A percentile compares a stretch with the other conserved stretches of the same genome.
These are phyloP conservation scores for Fagus sylvatica DNA, from an alignment of 306 rosid genomes.

Conservation along the genomic window DNA sequence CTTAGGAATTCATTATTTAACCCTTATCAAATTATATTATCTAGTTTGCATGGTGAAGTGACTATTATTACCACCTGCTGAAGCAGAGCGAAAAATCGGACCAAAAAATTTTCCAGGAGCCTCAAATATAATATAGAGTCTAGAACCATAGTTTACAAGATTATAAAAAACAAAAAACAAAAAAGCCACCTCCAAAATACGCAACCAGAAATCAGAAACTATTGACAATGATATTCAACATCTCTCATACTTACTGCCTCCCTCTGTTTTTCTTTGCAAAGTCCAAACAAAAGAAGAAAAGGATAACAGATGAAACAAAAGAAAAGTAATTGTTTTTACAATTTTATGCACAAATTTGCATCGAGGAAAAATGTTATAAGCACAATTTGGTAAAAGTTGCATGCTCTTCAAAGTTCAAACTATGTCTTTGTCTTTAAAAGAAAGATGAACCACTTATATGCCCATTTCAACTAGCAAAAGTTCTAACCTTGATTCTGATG, in stretches of 20 bases:
- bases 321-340: not conserved
- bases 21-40: not conserved
- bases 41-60: constrained; percentile 12
- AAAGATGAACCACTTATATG: not conserved
- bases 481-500: constrained; percentile 82
- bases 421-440: not conserved
- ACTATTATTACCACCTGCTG: constrained; percentile 3
- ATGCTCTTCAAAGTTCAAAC: not conserved
- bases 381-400: not conserved
- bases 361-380: not conserved
- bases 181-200: not conserved
- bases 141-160: not conserved
- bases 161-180: no score
- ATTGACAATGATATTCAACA: not conserved
- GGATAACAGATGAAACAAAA: not conserved
- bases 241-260: not conserved
- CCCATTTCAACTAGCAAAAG: constrained; percentile 5
- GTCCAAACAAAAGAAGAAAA: not conserved
- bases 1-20: constrained; percentile 5
- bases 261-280: no score
- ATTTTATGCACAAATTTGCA: not conserved
- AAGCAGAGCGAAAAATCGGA: not conserved
- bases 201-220: not conserved
- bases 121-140: constrained; percentile 3
- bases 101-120: not conserved